phyloP scores from a whole-genome alignment of 495 filamentous ascomycete species.

The Evernia prunastri region DNA sequence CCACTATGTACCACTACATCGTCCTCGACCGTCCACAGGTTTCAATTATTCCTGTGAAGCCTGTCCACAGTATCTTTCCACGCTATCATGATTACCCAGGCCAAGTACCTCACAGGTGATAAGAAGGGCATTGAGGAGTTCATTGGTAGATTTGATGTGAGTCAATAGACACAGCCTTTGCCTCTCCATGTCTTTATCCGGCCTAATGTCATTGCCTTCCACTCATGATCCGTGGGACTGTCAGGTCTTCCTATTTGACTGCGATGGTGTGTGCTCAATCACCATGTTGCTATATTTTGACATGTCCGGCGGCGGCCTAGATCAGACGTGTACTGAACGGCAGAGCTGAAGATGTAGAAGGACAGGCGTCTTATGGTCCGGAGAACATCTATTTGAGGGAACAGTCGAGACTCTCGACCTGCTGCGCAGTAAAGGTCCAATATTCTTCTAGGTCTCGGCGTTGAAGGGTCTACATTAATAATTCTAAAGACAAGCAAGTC shows the following conservation, averaged over 20 bases:
- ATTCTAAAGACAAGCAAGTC: conserved; percentile 67
- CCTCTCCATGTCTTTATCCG: not conserved
- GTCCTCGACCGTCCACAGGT: no score
- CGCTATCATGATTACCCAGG: conserved; percentile 25
- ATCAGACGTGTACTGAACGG: not conserved
- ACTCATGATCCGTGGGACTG: conserved; percentile 5
- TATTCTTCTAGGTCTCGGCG: no score
- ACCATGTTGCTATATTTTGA: not conserved
- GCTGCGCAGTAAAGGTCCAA: conserved; percentile 69
- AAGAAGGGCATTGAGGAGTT: conserved; percentile 68
- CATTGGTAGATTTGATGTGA: conserved; percentile 82
- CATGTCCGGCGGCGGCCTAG: not conserved
- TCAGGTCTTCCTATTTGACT: conserved; percentile 94
- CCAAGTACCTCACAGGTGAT: conserved; percentile 78
- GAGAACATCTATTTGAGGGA: conserved; percentile 77
- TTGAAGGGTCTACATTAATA: not conserved
- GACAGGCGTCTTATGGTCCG: conserved; percentile 91
- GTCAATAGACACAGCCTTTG: conserved; percentile 33
- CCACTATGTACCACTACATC: no score
- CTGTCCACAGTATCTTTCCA: no score
- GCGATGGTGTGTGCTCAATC: conserved; percentile 67
- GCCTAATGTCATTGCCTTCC: conserved; percentile 1
- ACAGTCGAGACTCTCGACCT: conserved; percentile 76
- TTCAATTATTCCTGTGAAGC: no score
- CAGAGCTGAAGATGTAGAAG: conserved; percentile 36